phyloP scores from a whole-genome alignment of 192 early-diverging fungal species.

The Coemansia sp. region DNA sequence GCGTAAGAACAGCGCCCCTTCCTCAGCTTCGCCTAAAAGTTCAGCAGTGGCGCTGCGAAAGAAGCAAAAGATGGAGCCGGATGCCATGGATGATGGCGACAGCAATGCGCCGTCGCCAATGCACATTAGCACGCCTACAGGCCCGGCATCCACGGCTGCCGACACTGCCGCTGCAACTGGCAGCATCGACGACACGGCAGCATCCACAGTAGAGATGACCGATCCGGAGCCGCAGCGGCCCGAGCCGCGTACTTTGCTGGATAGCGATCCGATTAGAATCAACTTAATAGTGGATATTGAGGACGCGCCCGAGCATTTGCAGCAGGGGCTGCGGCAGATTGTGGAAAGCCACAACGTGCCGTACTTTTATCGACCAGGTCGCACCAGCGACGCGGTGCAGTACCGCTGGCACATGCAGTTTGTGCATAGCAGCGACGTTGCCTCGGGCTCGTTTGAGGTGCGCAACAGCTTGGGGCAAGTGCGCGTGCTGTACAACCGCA shows the following conservation, averaged over 20 bases:
- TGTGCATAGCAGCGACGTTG: constrained; percentile 19
- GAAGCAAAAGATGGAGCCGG: constrained; percentile 33
- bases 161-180: background rate
- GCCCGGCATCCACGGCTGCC: background rate
- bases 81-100: constrained; percentile 9
- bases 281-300: constrained; percentile 24
- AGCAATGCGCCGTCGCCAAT: constrained; percentile 28
- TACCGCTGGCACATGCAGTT: constrained; percentile 34
- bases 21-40: background rate
- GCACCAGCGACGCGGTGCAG: background rate
- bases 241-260: constrained; percentile 20
- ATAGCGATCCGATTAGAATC: constrained; percentile 34
- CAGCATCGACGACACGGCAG: background rate
- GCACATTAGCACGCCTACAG: constrained; percentile 35
- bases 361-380: constrained; percentile 19
- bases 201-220: background rate
- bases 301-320: constrained; percentile 30
- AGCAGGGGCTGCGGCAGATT: constrained; percentile 31
- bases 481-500: constrained; percentile 27
- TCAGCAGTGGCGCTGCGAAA: constrained; percentile 4
- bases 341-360: constrained; percentile 29
- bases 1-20: constrained; percentile 3
- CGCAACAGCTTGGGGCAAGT: constrained; percentile 1
- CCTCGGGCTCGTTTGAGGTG: constrained; percentile 18
- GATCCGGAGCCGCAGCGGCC: background rate